These are phyloP conservation scores for Leccinum arenicola DNA, from an alignment of 768 basidiomycete species.

Conservation along the genomic window DNA sequence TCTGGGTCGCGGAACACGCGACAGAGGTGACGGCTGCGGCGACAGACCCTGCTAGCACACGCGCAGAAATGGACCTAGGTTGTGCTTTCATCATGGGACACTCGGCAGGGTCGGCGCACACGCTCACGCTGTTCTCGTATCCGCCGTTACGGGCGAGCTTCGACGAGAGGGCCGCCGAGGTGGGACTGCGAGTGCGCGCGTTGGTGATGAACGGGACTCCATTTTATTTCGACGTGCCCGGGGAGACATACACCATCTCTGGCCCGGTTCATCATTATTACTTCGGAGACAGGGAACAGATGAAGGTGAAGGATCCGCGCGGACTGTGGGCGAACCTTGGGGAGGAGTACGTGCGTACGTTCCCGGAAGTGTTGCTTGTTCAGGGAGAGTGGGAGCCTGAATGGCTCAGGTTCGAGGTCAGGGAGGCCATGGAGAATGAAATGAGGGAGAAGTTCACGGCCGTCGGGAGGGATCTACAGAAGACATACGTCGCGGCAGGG, in stretches of 20 bases:
- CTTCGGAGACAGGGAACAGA: slow-evolving; percentile 39
- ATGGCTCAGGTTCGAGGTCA: slow-evolving; percentile 36
- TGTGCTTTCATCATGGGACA: slow-evolving; percentile 53
- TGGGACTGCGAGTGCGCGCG: slow-evolving; percentile 37
- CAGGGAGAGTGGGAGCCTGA: slow-evolving; percentile 54
- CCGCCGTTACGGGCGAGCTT: slow-evolving; percentile 30
- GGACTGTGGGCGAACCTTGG: slow-evolving; percentile 39
- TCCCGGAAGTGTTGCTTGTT: slow-evolving; percentile 49
- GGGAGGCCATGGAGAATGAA: slow-evolving; percentile 37
- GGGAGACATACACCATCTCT: slow-evolving; percentile 23
- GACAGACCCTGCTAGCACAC: slow-evolving; percentile 2
- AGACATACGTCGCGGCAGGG: slow-evolving; percentile 40
- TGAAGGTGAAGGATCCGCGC: slow-evolving; percentile 40
- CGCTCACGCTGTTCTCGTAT: slow-evolving; percentile 43
- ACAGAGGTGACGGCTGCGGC: slow-evolving; percentile 13
- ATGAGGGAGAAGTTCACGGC: slow-evolving; percentile 36
- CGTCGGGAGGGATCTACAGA: slow-evolving; percentile 17
- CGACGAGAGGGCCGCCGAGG: slow-evolving; percentile 23
- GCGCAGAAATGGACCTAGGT: slow-evolving; percentile 36
- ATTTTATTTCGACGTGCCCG: slow-evolving; percentile 36
- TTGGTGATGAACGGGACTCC: slow-evolving; percentile 45
- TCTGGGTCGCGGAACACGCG: slow-evolving; percentile 48
- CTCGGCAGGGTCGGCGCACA: slow-evolving; percentile 58
- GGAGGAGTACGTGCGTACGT: slow-evolving; percentile 30
- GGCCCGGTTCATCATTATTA: slow-evolving; percentile 27